Base-by-base conservation (phyloP, 495 filamentous ascomycete genomes). In the Penicillium daleae region DNA sequence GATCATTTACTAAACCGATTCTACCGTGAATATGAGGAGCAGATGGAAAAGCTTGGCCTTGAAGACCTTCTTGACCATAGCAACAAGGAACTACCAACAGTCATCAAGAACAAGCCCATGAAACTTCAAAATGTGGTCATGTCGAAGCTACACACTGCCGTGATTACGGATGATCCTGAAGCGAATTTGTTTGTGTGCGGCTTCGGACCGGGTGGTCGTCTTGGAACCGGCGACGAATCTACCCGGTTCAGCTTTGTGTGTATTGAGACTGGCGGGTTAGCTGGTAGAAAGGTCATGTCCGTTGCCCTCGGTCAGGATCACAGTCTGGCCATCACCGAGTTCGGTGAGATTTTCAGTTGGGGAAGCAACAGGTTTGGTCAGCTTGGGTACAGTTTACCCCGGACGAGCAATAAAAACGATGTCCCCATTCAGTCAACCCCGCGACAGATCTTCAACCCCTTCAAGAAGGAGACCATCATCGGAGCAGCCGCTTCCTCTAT, bases 101-200 rank as follows among this genome's bases (percentile, higher is more conserved):
- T 92, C 4, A 83, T 94, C 57, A 81, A 82, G 48, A 90, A 88
- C 68, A 85, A 82, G 24, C 88, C 90, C 2, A 75, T 96, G 4
- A 76, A 90, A 51, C 85, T 93, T 37, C 86, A 90, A 63, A 89
- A 95, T 60, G 81, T 95, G 2, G 84, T 86, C 51, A 87, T 99
- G 75, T 93, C 96, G 0, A 99, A 98, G 72, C 80, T 98, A 2
- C 92, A 96, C 66, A 96, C 91, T 35, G 96, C 94, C 0, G 83
- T 99, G 35, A 75, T 99, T 5, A 97, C 95, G 0, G 84, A 83
- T n/a, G 96, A 98, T 67, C 91, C 92, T 0, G 88, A 93, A 61
- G 89, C 91, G 3, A 99, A 99, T 73, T 84, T 99, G 6, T 97
- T 94, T 66, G 82, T 97, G 66, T 97, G 93, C 70, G 95, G 95